Evolutionary conservation across 1,284 basidiomycete genomes (phyloP).

Genomic region (Ganoderma sinense): DNA sequence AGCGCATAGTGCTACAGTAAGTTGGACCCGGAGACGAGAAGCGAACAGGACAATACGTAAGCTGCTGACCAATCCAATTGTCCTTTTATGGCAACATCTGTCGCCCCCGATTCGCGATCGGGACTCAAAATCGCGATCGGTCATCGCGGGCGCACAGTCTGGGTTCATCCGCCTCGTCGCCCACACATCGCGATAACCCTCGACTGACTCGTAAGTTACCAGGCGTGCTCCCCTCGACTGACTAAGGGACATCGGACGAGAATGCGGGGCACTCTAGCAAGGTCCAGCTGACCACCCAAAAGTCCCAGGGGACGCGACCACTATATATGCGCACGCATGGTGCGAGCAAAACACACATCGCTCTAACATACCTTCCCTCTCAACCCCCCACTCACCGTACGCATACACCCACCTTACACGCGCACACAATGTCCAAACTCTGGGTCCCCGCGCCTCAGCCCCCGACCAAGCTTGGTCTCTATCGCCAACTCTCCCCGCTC

Average conservation of each 20-base stretch:
- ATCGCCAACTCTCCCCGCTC: slow-evolving; percentile 32
- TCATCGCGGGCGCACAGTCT: too few species aligned
- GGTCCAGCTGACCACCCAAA: background rate
- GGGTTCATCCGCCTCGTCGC: too few species aligned
- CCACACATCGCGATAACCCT: background rate
- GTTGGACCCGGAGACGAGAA: too few species aligned
- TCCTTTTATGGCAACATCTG: too few species aligned
- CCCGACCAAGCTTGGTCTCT: slow-evolving; percentile 30
- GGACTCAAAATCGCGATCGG: too few species aligned
- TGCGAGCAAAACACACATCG: background rate
- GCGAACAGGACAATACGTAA: too few species aligned
- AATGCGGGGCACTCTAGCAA: background rate
- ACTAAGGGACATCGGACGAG: background rate
- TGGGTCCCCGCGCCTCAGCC: slow-evolving; percentile 25
- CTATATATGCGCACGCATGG: background rate
- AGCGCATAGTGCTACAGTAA: too few species aligned
- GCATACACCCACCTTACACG: background rate
- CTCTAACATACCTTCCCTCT: too few species aligned
- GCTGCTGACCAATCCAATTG: too few species aligned
- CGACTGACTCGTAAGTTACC: background rate
- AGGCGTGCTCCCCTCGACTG: too few species aligned
- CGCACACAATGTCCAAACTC: slow-evolving; percentile 19
- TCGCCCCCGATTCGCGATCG: too few species aligned
- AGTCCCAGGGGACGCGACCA: background rate
- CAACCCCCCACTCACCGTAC: background rate